These are phyloP conservation scores for Botrytis sinoallii DNA, from an alignment of 2,329 filamentous ascomycete genomes.

Conservation along the genomic window DNA sequence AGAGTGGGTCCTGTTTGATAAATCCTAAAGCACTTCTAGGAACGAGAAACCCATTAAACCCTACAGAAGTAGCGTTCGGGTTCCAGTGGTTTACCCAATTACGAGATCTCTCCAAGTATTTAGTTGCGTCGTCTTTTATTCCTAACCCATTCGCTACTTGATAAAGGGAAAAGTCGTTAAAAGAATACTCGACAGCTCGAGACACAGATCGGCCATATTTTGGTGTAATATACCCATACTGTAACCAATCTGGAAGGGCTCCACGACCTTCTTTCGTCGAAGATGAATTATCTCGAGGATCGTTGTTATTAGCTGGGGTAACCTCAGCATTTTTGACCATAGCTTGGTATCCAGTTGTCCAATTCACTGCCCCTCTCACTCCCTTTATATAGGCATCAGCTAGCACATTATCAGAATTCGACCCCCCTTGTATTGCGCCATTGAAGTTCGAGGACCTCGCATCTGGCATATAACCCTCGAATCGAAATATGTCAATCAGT, in stretches of 20 bases:
- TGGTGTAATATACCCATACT: conserved; percentile 63
- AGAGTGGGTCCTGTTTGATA: conserved; percentile 47
- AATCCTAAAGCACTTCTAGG: conserved; percentile 51
- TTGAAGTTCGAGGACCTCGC: conserved; percentile 67
- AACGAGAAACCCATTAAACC: conserved; percentile 64
- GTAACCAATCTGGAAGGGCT: conserved; percentile 65
- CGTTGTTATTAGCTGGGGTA: conserved; percentile 56
- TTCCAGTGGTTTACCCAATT: conserved; percentile 76
- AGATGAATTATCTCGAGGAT: conserved; percentile 49
- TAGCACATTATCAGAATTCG: conserved; percentile 68
- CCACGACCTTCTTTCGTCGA: conserved; percentile 67
- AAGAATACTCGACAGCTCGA: conserved; percentile 64
- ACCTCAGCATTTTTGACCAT: conserved; percentile 66
- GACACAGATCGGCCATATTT: conserved; percentile 60
- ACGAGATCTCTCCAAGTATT: conserved; percentile 61
- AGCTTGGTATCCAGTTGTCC: conserved; percentile 58
- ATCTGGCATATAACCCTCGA: conserved; percentile 63
- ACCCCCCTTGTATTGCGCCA: conserved; percentile 65
- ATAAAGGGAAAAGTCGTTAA: conserved; percentile 66
- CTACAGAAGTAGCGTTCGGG: conserved; percentile 51
- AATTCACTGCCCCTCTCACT: conserved; percentile 57
- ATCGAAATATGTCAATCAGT: conserved; percentile 64
- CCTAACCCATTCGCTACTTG: conserved; percentile 61
- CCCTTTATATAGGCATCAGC: conserved; percentile 71
- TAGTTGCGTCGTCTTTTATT: conserved; percentile 55